Evolutionary conservation across 2,329 filamentous ascomycete species (phyloP).

Genomic region (Colletotrichum noveboracense): DNA sequence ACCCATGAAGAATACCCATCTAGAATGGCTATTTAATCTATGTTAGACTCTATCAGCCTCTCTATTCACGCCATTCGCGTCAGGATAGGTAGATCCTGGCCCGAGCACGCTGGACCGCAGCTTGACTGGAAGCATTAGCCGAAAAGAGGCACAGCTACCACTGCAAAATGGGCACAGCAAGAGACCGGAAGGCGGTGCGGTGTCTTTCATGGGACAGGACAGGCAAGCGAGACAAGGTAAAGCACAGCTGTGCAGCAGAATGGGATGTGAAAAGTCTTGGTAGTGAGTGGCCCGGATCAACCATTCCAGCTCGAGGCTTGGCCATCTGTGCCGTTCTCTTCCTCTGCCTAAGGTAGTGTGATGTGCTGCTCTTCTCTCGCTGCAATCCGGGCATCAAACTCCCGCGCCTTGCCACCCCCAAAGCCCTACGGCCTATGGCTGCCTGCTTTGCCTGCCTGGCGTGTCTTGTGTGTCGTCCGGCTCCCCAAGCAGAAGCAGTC

Average conservation of each 20-base stretch:
- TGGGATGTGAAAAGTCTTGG: not conserved
- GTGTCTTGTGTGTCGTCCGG: not conserved
- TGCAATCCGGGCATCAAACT: not conserved
- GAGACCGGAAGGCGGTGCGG: not conserved
- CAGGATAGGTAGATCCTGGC: not conserved
- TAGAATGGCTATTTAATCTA: not conserved
- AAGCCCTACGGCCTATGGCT: not conserved
- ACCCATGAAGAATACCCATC: not conserved
- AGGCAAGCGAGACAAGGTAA: not conserved
- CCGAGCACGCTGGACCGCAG: not conserved
- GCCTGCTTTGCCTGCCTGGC: not conserved
- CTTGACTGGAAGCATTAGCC: not conserved
- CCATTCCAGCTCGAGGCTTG: not conserved
- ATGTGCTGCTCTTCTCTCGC: not conserved
- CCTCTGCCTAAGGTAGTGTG: not conserved
- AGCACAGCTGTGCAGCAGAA: not conserved
- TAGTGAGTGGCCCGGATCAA: not conserved
- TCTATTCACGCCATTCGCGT: not conserved
- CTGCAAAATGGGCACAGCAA: not conserved
- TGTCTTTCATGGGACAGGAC: not conserved
- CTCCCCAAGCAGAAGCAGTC: not conserved
- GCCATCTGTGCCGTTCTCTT: not conserved
- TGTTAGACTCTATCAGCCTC: not conserved
- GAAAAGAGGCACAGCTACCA: not conserved
- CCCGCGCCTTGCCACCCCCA: conserved; percentile 4